These are phyloP conservation scores for Erodium moschatum DNA, from an alignment of 441 rosid genomes.

Conservation along the genomic window DNA sequence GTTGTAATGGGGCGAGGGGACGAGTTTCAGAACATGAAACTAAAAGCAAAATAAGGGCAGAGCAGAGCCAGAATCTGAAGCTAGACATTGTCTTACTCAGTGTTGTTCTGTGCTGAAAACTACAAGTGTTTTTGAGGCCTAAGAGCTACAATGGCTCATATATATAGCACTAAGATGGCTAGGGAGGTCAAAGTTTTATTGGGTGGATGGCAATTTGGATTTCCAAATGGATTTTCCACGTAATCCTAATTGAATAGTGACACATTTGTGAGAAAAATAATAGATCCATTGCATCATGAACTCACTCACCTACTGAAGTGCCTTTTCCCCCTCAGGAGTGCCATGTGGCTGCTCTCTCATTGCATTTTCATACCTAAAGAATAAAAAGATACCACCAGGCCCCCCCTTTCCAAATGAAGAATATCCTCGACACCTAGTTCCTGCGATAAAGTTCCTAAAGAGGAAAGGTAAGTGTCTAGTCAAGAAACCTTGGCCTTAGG, in stretches of 20 bases:
- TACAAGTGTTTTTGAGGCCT: conserved; percentile 2
- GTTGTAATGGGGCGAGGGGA: conserved; percentile 18
- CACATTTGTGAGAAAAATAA: not conserved
- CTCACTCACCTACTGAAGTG: conserved; percentile 11
- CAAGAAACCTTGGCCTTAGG: conserved; percentile 2
- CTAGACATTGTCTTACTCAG: conserved; percentile 23
- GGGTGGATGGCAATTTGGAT: conserved; percentile 9
- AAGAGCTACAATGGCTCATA: not conserved
- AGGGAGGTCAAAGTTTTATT: conserved; percentile 7
- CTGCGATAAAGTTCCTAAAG: conserved; percentile 1
- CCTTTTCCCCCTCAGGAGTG: conserved; percentile 2
- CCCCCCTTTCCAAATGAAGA: conserved; percentile 9
- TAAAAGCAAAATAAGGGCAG: conserved; percentile 26
- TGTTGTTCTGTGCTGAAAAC: not conserved
- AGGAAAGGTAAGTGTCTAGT: conserved; percentile 10
- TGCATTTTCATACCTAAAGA: not conserved
- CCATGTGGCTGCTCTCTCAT: conserved; percentile 10
- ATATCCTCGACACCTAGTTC: conserved; percentile 6
- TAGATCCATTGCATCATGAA: conserved; percentile 3
- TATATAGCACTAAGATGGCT: conserved; percentile 7
- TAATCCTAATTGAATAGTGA: conserved; percentile 8
- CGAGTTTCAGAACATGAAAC: conserved; percentile 34
- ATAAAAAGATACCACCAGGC: conserved; percentile 10
- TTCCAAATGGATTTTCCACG: conserved; percentile 11
- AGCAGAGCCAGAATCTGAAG: conserved; percentile 23